Conservation (phyloP, 148 eudicot species). For the Diospyros lotus region DNA sequence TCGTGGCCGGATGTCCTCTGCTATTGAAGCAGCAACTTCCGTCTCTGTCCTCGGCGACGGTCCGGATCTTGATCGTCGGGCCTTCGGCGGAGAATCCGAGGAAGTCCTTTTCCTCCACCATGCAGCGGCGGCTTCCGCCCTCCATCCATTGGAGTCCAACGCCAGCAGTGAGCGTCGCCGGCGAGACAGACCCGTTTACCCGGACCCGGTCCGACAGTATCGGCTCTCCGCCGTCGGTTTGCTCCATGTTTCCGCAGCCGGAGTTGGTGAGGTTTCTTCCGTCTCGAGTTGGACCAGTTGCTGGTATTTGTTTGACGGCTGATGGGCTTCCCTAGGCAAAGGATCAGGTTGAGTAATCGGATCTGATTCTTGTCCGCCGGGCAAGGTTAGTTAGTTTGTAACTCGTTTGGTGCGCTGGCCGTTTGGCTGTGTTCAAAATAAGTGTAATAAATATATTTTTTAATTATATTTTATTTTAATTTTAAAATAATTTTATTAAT, state of each 20-base stretch:
- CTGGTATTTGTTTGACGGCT: too few relatives aligned
- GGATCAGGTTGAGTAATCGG: too few relatives aligned
- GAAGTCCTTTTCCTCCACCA: conserved; percentile 58
- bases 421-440: too few relatives aligned
- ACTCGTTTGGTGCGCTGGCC: too few relatives aligned
- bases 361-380: too few relatives aligned
- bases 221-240: conserved; percentile 3
- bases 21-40: conserved; percentile 31
- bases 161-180: conserved; percentile 36
- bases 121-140: conserved; percentile 27
- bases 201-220: conserved; percentile 41
- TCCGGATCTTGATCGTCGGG: conserved; percentile 42
- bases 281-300: too few relatives aligned
- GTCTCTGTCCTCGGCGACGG: conserved; percentile 26
- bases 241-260: neutral
- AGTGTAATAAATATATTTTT: too few relatives aligned
- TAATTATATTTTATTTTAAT: too few relatives aligned
- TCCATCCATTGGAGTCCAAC: conserved; percentile 60
- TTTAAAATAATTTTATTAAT: too few relatives aligned
- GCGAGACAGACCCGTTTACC: conserved; percentile 34
- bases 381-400: too few relatives aligned
- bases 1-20: conserved; percentile 30
- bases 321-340: too few relatives aligned
- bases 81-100: conserved; percentile 57
- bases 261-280: too few relatives aligned